phyloP scores from a whole-genome alignment of 345 rosid genomes.

The Cardamine occulta region DNA sequence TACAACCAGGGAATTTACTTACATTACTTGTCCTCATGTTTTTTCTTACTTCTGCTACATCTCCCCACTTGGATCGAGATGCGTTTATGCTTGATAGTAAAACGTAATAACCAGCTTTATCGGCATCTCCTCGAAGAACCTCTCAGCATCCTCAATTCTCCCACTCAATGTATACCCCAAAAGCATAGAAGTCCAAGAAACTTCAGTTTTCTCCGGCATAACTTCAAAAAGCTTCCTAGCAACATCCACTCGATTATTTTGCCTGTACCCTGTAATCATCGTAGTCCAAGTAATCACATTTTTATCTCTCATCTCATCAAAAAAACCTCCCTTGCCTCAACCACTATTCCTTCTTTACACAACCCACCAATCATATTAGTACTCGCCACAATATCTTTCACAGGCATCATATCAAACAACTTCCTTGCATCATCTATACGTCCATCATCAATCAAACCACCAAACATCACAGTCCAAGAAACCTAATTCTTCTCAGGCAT shows the following conservation, averaged over 20 bases:
- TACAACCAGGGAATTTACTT: slow-evolving; percentile 77
- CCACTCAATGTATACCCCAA: slow-evolving; percentile 71
- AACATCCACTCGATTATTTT: slow-evolving; percentile 65
- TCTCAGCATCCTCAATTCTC: slow-evolving; percentile 67
- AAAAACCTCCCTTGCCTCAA: slow-evolving; percentile 74
- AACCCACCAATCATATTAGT: slow-evolving; percentile 80
- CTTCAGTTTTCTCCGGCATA: slow-evolving; percentile 81
- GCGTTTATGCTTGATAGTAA: slow-evolving; percentile 74
- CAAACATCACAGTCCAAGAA: slow-evolving; percentile 85
- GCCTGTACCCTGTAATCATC: slow-evolving; percentile 72
- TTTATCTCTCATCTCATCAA: slow-evolving; percentile 57
- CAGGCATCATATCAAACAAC: slow-evolving; percentile 70
- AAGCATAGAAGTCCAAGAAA: slow-evolving; percentile 83
- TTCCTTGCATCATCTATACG: slow-evolving; percentile 62
- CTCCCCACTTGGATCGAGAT: slow-evolving; percentile 64
- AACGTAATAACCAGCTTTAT: slow-evolving; percentile 56
- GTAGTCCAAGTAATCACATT: slow-evolving; percentile 83
- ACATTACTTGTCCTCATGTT: slow-evolving; percentile 57
- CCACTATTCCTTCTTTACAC: slow-evolving; percentile 62
- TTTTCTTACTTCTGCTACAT: slow-evolving; percentile 62
- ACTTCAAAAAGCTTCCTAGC: slow-evolving; percentile 89
- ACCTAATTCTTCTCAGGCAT: slow-evolving; percentile 82
- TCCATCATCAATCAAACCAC: slow-evolving; percentile 65
- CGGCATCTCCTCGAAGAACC: slow-evolving; percentile 69
- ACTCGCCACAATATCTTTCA: slow-evolving; percentile 76